Evolutionary conservation across 1,284 basidiomycete species (phyloP).

Genomic region (Mycocalia duriaeana): DNA sequence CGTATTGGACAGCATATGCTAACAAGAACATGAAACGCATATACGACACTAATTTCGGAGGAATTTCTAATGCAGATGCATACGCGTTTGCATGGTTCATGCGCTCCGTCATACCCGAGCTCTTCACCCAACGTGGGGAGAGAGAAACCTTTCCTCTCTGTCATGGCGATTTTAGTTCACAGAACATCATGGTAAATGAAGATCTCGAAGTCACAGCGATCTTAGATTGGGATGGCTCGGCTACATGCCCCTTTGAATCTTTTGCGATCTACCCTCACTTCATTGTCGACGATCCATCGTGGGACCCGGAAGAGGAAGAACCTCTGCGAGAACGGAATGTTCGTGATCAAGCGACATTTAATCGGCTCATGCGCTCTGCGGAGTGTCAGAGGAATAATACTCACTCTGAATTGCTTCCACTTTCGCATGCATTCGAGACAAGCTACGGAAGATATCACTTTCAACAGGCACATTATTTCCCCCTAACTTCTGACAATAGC

Average conservation of each 20-base stretch:
- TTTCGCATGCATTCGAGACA: background rate
- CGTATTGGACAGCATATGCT: conserved; percentile 3
- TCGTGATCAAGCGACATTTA: conserved; percentile 5
- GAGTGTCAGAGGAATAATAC: background rate
- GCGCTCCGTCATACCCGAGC: conserved; percentile 5
- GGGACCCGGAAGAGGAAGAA: conserved; percentile 9
- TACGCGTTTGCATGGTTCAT: conserved; percentile 1
- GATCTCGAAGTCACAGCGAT: conserved; percentile 11
- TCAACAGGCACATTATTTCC: background rate
- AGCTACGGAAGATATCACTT: conserved; percentile 4
- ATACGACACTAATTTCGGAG: background rate
- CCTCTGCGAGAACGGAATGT: conserved; percentile 8
- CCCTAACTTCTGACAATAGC: background rate
- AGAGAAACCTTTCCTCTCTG: conserved; percentile 9
- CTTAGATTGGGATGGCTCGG: conserved; percentile 17
- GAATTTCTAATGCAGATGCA: background rate
- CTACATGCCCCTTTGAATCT: conserved; percentile 7
- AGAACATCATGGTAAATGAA: conserved; percentile 15
- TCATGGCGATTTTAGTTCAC: conserved; percentile 15
- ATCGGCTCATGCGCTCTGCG: conserved; percentile 1
- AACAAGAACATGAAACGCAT: background rate
- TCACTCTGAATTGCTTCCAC: background rate
- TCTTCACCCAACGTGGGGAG: conserved; percentile 11
- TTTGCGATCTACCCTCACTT: conserved; percentile 11
- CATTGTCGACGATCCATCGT: conserved; percentile 13